Conservation (phyloP, 257 asterid genomes). For the Nicotiana tabacum region DNA sequence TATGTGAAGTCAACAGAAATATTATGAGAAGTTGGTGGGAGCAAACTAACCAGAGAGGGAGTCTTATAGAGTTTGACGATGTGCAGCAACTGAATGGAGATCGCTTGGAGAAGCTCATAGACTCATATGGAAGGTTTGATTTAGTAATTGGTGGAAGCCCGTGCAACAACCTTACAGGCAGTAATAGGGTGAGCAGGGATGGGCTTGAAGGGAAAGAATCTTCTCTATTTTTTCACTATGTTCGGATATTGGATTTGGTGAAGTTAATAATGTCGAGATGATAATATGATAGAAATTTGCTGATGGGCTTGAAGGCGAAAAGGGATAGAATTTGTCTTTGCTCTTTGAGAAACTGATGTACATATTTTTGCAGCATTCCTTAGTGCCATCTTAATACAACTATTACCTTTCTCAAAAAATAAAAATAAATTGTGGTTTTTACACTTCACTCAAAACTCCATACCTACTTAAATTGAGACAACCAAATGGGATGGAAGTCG, state of each 20-base stretch:
- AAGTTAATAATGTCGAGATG: neutral
- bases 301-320: neutral
- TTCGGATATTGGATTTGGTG: conserved; percentile 4
- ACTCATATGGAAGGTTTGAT: conserved; percentile 27
- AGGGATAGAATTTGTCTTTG: neutral
- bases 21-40: conserved; percentile 91
- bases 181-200: conserved; percentile 2
- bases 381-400: neutral
- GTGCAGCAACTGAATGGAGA: conserved; percentile 38
- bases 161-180: conserved; percentile 18
- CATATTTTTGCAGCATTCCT: neutral
- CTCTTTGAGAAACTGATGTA: neutral
- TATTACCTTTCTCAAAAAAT: neutral
- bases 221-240: conserved; percentile 12
- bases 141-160: conserved; percentile 11
- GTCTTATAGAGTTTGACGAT: conserved; percentile 47
- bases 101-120: conserved; percentile 29
- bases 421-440: neutral
- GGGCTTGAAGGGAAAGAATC: conserved; percentile 16
- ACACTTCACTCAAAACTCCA: neutral
- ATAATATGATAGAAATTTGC: neutral
- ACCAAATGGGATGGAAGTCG: neutral
- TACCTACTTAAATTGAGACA: neutral
- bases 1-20: conserved; percentile 55
- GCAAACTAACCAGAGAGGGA: conserved; percentile 68